Percentiles rank a stretch among this genome's conserved stretches.
These are phyloP conservation scores for Mycena rebaudengoi DNA, from an alignment of 768 basidiomycete genomes.

Conservation along the genomic window DNA sequence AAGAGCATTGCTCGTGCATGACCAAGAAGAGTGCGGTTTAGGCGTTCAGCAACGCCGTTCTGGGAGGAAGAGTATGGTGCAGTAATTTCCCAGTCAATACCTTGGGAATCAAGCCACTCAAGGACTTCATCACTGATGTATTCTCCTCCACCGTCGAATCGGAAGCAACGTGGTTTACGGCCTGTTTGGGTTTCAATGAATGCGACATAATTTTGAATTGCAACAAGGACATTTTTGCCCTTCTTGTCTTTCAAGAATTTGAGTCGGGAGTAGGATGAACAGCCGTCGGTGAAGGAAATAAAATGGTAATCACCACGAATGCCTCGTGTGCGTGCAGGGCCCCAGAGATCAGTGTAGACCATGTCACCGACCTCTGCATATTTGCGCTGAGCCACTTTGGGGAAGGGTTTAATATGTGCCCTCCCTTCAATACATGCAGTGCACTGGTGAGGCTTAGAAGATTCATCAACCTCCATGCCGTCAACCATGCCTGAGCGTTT, in stretches of 20 bases:
- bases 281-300: conserved; percentile 40
- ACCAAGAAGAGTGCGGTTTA: conserved; percentile 31
- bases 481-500: not conserved
- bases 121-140: conserved; percentile 24
- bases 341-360: conserved; percentile 42
- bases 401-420: conserved; percentile 38
- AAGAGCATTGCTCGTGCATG: conserved; percentile 26
- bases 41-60: conserved; percentile 36
- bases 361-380: conserved; percentile 26
- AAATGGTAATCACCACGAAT: conserved; percentile 35
- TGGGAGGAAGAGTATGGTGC: conserved; percentile 34
- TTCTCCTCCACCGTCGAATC: conserved; percentile 35
- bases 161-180: not conserved
- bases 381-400: conserved; percentile 35
- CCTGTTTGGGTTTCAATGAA: not conserved
- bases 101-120: conserved; percentile 12
- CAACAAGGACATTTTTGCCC: conserved; percentile 16
- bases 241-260: conserved; percentile 27
- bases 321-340: conserved; percentile 32
- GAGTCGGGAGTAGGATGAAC: not conserved
- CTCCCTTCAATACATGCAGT: conserved; percentile 47
- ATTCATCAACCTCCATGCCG: not conserved
- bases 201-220: conserved; percentile 13
- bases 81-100: conserved; percentile 30
- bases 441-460: conserved; percentile 27